phyloP scores from a whole-genome alignment of 2,329 filamentous ascomycete genomes.

The Stromatinia cepivora region DNA sequence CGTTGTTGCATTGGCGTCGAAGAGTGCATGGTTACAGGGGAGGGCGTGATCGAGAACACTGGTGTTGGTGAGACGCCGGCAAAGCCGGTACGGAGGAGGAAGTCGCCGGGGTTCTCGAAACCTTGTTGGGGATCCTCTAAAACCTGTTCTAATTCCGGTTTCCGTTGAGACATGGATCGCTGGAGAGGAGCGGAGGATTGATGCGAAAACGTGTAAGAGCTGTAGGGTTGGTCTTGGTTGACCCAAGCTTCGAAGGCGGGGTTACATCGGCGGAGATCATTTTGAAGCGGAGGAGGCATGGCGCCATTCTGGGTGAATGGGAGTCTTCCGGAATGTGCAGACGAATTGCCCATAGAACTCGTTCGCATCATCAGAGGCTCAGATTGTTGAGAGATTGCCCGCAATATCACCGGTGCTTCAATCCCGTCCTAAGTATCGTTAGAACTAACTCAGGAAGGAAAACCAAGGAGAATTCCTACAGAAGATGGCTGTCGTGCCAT shows the following conservation, averaged over 20 bases:
- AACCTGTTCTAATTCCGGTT: constrained; percentile 35
- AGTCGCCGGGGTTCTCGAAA: constrained; percentile 35
- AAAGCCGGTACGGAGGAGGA: constrained; percentile 31
- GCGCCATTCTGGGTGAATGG: constrained; percentile 36
- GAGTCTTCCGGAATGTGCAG: constrained; percentile 32
- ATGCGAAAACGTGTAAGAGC: constrained; percentile 35
- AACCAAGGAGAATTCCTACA: constrained; percentile 33
- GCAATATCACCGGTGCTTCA: constrained; percentile 28
- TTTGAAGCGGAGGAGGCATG: constrained; percentile 33
- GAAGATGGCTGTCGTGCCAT: constrained; percentile 36
- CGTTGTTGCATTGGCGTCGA: constrained; percentile 25
- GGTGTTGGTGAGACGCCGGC: constrained; percentile 23
- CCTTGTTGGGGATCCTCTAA: constrained; percentile 34
- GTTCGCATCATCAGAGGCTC: constrained; percentile 37
- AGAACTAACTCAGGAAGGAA: constrained; percentile 29
- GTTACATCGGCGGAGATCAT: constrained; percentile 33
- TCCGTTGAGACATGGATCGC: constrained; percentile 32
- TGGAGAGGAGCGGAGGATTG: constrained; percentile 27
- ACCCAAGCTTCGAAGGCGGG: constrained; percentile 35
- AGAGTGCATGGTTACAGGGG: constrained; percentile 15
- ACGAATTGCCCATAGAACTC: constrained; percentile 36
- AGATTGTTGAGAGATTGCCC: constrained; percentile 38
- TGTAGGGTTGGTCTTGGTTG: constrained; percentile 35
- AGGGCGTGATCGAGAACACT: constrained; percentile 31
- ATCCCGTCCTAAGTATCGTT: constrained; percentile 37